Conservation (phyloP, 129 eudicot genomes). For the carrot (Daucus carota) region DNA sequence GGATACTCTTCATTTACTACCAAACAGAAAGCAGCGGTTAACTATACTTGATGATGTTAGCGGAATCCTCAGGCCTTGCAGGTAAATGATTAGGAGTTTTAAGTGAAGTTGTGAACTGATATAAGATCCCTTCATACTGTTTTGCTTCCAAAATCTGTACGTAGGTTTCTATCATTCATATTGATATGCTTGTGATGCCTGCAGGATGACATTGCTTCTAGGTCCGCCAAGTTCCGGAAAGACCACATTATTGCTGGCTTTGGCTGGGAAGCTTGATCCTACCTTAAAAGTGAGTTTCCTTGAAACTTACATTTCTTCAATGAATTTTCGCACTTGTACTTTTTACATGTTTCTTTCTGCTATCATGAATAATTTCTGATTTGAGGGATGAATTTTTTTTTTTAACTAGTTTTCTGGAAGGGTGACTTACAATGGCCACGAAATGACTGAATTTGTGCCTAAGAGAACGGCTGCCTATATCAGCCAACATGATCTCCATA, state of each 20-base stretch:
- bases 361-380: neutral
- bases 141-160: neutral
- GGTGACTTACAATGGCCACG: conserved; percentile 20
- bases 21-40: conserved; percentile 36
- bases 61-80: conserved; percentile 44
- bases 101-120: neutral
- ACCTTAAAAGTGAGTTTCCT: conserved; percentile 31
- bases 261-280: conserved; percentile 59
- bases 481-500: conserved; percentile 19
- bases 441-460: conserved; percentile 16
- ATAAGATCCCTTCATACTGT: neutral
- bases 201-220: conserved; percentile 74
- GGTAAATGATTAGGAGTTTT: conserved; percentile 16
- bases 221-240: conserved; percentile 93
- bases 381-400: neutral
- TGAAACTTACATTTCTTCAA: neutral
- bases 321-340: neutral
- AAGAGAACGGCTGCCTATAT: conserved; percentile 17
- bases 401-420: conserved; percentile 11
- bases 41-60: conserved; percentile 40
- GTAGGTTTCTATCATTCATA: neutral
- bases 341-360: neutral
- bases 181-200: conserved; percentile 1
- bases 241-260: conserved; percentile 63
- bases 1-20: conserved; percentile 35